Percentiles rank a stretch among this genome's conserved stretches.
phyloP scores from a whole-genome alignment of 345 rosid genomes.

The Cardiospermum halicacabum region DNA sequence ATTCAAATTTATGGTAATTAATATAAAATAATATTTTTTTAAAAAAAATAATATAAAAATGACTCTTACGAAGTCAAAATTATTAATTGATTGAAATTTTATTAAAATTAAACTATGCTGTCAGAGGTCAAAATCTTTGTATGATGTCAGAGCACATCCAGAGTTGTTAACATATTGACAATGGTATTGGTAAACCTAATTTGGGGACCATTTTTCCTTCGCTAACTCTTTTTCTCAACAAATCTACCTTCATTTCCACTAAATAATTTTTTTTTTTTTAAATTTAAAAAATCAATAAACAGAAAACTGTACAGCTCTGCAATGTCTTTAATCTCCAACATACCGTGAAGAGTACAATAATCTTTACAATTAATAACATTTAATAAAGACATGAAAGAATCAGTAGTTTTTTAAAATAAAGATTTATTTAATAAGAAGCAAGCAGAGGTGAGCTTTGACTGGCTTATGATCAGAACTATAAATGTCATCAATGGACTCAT shows the following conservation, averaged over 20 bases:
- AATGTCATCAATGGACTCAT: slow-evolving; percentile 33
- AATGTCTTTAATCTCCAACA: not conserved
- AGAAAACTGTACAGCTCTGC: not conserved
- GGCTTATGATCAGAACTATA: slow-evolving; percentile 42
- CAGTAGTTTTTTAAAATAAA: not conserved
- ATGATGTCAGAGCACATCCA: no score
- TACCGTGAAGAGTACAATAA: not conserved
- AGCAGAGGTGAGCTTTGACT: slow-evolving; percentile 36
- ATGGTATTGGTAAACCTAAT: slow-evolving; percentile 1
- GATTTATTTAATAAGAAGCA: slow-evolving; percentile 14
- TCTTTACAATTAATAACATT: not conserved
- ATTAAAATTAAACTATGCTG: no score
- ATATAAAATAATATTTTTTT: no score
- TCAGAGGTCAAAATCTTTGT: no score
- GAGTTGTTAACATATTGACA: no score
- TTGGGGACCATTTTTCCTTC: not conserved
- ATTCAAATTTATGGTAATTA: no score
- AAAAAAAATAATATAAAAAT: no score
- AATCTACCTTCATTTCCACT: not conserved
- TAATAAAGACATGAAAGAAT: not conserved
- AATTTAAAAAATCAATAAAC: not conserved
- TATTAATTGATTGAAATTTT: no score
- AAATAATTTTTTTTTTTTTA: no score
- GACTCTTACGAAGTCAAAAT: no score
- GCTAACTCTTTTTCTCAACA: not conserved